Conservation (phyloP, 805 yeast genomes). For the Wickerhamomyces strasburgensis region DNA sequence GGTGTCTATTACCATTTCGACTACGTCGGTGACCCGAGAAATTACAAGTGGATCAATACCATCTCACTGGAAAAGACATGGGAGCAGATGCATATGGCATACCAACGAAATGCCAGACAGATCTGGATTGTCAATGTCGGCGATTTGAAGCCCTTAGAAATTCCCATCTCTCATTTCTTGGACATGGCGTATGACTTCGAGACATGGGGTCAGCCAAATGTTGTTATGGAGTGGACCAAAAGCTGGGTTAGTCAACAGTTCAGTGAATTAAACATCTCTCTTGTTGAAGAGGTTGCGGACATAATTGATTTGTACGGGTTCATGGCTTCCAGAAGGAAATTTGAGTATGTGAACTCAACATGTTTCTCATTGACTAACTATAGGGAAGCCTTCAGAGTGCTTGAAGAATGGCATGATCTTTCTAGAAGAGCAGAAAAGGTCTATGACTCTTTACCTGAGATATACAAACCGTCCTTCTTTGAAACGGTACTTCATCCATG, state of each 20-base stretch:
- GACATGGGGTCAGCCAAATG: constrained; percentile 5
- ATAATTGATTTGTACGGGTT: constrained; percentile 10
- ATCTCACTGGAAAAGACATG: constrained; percentile 11
- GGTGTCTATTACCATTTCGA: constrained; percentile 15
- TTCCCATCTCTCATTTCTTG: constrained; percentile 12
- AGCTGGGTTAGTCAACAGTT: constrained; percentile 7
- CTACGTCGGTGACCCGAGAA: constrained; percentile 13
- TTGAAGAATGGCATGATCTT: constrained; percentile 7
- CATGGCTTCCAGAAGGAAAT: constrained; percentile 12
- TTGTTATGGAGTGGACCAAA: constrained; percentile 6
- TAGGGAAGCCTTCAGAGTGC: constrained; percentile 7
- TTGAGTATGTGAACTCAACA: constrained; percentile 7
- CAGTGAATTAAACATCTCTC: not conserved
- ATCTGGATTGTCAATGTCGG: constrained; percentile 14
- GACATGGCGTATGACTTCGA: constrained; percentile 12
- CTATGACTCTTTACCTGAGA: constrained; percentile 5
- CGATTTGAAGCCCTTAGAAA: constrained; percentile 10
- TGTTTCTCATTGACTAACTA: constrained; percentile 6
- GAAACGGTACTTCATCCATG: constrained; percentile 10
- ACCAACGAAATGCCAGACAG: constrained; percentile 8
- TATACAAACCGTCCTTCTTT: constrained; percentile 8
- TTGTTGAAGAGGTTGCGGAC: constrained; percentile 5
- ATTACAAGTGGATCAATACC: constrained; percentile 14
- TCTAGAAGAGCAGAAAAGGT: constrained; percentile 7
- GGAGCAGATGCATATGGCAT: constrained; percentile 14